These are phyloP conservation scores for Cyclotella kingstonii DNA, from an alignment of 108 stramenopile species.

Conservation along the genomic window DNA sequence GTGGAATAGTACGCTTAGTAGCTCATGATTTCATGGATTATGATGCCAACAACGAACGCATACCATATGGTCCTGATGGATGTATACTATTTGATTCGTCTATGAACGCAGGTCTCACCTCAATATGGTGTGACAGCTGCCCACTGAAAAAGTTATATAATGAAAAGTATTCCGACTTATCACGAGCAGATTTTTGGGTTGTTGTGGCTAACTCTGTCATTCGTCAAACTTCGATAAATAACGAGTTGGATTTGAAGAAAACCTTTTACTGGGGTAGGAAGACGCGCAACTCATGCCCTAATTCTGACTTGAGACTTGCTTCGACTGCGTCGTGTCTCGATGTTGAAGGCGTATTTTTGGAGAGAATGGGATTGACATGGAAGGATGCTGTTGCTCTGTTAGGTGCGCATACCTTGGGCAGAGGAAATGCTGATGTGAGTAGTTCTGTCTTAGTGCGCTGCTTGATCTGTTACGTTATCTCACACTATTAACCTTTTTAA, in stretches of 20 bases:
- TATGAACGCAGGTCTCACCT: constrained; percentile 25
- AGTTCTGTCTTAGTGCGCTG: not conserved
- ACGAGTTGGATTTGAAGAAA: constrained; percentile 20
- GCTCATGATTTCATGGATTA: constrained; percentile 52
- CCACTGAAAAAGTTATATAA: constrained; percentile 11
- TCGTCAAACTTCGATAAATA: constrained; percentile 14
- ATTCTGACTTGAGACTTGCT: constrained; percentile 29
- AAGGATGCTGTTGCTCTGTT: constrained; percentile 45
- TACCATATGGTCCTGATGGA: constrained; percentile 36
- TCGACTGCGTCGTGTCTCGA: constrained; percentile 22
- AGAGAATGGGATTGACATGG: constrained; percentile 48
- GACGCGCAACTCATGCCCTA: constrained; percentile 15
- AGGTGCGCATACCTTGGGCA: constrained; percentile 45
- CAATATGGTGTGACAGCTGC: constrained; percentile 25
- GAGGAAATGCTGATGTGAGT: constrained; percentile 29
- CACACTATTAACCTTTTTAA: not conserved
- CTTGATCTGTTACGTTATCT: not conserved
- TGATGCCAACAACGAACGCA: constrained; percentile 9
- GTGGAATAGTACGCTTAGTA: constrained; percentile 32
- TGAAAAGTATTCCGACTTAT: constrained; percentile 17
- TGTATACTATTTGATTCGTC: constrained; percentile 24
- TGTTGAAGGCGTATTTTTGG: constrained; percentile 38
- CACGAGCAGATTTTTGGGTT: constrained; percentile 48
- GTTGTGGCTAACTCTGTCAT: constrained; percentile 32
- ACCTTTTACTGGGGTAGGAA: constrained; percentile 45